Conservation (phyloP, 139 green algal genomes). For the Chlamydomonas eustigma region DNA sequence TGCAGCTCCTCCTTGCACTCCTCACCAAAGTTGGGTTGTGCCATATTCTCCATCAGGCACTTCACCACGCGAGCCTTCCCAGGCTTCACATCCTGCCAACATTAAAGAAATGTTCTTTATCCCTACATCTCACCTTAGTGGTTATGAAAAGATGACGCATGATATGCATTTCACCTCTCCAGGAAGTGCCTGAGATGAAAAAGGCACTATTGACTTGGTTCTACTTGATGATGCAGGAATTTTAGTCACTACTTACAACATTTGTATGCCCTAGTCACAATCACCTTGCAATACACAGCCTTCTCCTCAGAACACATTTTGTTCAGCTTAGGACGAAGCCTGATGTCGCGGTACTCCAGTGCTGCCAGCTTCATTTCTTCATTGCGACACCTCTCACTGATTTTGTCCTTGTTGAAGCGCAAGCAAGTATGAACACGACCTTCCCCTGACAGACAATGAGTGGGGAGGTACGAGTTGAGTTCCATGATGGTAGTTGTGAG, state of each 20-base stretch:
- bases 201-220: too few species aligned
- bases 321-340: constrained; percentile 64
- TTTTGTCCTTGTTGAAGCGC: constrained; percentile 43
- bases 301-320: constrained; percentile 76
- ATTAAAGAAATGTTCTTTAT: too few species aligned
- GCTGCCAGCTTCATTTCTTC: constrained; percentile 71
- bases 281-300: constrained; percentile 57
- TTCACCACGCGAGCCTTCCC: constrained; percentile 57
- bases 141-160: too few species aligned
- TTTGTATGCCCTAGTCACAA: too few species aligned
- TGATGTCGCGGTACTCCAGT: constrained; percentile 53
- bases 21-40: constrained; percentile 66
- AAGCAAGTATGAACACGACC: constrained; percentile 75
- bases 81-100: constrained; percentile 37
- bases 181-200: too few species aligned
- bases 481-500: too few species aligned
- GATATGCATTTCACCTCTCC: too few species aligned
- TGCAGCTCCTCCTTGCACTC: constrained; percentile 62
- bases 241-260: too few species aligned
- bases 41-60: constrained; percentile 65
- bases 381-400: constrained; percentile 45
- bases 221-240: too few species aligned
- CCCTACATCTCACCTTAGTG: too few species aligned
- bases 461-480: too few species aligned
- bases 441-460: constrained; percentile 43